These are phyloP conservation scores for Colletotrichum costaricense DNA, from an alignment of 2,329 filamentous ascomycete species.

Conservation along the genomic window DNA sequence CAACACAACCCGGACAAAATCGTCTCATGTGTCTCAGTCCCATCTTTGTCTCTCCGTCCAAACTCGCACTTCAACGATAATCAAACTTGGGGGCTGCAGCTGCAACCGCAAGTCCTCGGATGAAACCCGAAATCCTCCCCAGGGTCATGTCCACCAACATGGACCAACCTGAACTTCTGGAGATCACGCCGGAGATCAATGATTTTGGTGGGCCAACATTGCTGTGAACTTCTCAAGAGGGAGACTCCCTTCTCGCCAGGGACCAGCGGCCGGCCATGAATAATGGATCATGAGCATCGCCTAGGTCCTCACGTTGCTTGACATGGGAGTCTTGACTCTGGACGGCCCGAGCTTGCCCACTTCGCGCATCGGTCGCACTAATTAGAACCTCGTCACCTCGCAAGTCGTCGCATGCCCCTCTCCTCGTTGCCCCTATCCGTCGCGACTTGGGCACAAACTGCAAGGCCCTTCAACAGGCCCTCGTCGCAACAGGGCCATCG, in stretches of 20 bases:
- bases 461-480: slow-evolving; percentile 16
- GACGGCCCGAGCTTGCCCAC: slow-evolving; percentile 19
- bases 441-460: not conserved
- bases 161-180: slow-evolving; percentile 16
- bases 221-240: not conserved
- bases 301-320: slow-evolving; percentile 1
- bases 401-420: not conserved
- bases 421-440: slow-evolving; percentile 10
- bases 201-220: not conserved
- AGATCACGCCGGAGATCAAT: slow-evolving; percentile 27
- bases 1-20: not conserved
- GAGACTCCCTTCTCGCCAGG: not conserved
- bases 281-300: not conserved
- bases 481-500: slow-evolving; percentile 24
- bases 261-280: not conserved
- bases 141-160: not conserved
- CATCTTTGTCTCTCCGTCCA: slow-evolving; percentile 16
- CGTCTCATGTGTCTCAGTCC: slow-evolving; percentile 21
- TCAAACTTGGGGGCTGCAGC: slow-evolving; percentile 12
- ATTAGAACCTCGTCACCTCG: not conserved
- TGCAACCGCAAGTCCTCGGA: slow-evolving; percentile 26
- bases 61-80: not conserved
- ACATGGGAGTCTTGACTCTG: not conserved
- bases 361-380: not conserved
- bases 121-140: slow-evolving; percentile 24